phyloP scores from a whole-genome alignment of 2,329 filamentous ascomycete genomes.

The Metarhizium robertsii region DNA sequence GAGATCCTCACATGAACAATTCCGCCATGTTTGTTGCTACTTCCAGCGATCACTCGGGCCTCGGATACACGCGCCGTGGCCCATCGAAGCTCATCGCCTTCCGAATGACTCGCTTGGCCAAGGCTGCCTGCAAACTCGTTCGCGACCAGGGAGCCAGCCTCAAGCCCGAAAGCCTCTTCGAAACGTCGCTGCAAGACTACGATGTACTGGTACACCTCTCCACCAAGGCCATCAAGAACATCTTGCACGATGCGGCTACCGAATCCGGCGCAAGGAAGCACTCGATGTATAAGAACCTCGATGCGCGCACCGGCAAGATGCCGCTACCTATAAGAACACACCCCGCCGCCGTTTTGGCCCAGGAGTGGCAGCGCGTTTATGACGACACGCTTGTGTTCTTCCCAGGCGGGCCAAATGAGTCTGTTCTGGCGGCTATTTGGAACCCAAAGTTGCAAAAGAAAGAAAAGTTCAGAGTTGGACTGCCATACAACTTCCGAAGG shows the following conservation, averaged over 20 bases:
- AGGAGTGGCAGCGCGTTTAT: constrained; percentile 60
- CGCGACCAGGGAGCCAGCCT: constrained; percentile 42
- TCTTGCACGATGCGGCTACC: constrained; percentile 28
- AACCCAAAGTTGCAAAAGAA: constrained; percentile 38
- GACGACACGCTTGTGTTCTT: constrained; percentile 70
- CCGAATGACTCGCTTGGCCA: constrained; percentile 73
- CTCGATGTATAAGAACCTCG: constrained; percentile 73
- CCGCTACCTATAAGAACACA: constrained; percentile 44
- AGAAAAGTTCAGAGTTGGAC: constrained; percentile 59
- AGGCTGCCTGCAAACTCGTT: constrained; percentile 60
- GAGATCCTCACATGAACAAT: constrained; percentile 82
- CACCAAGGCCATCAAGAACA: constrained; percentile 36
- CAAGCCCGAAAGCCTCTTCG: constrained; percentile 52
- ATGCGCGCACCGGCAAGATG: constrained; percentile 40
- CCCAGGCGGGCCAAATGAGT: constrained; percentile 50
- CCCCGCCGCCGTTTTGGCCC: constrained; percentile 53
- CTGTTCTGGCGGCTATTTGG: constrained; percentile 49
- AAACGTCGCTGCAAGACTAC: constrained; percentile 65
- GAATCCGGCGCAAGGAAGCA: constrained; percentile 28
- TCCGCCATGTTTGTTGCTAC: constrained; percentile 75
- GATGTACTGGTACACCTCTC: constrained; percentile 75
- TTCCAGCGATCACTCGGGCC: constrained; percentile 66
- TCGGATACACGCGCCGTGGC: constrained; percentile 62
- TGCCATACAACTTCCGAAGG: constrained; percentile 49
- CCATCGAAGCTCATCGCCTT: constrained; percentile 77